Conservation (phyloP, 225 moss, liverwort and hornwort genomes). For the Polytrichum commune region DNA sequence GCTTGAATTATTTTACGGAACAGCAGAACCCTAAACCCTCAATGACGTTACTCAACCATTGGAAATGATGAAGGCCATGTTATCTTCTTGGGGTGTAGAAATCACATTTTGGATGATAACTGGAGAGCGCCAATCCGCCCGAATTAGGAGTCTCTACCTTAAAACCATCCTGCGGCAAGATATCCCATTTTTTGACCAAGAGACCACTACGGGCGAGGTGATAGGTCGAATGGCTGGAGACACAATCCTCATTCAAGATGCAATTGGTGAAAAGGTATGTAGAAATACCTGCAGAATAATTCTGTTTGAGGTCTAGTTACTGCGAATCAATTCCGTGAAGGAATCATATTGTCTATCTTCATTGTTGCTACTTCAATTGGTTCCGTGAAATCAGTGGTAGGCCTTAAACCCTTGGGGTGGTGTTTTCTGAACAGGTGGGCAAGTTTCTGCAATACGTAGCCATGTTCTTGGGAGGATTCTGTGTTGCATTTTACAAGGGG, state of each 20-base stretch:
- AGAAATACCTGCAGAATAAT: no score
- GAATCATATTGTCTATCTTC: neutral
- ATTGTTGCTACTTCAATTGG: neutral
- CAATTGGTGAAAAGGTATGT: conserved; percentile 86
- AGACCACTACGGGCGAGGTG: conserved; percentile 89
- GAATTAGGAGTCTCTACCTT: conserved; percentile 76
- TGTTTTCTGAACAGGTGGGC: conserved; percentile 54
- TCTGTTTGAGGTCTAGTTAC: no score
- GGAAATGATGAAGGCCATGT: no score
- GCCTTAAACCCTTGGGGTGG: neutral
- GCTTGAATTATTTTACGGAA: neutral
- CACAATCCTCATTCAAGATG: conserved; percentile 77
- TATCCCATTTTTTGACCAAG: conserved; percentile 76
- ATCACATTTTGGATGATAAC: conserved; percentile 75
- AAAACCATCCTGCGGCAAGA: conserved; percentile 84
- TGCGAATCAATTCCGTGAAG: no score
- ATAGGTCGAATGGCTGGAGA: conserved; percentile 90
- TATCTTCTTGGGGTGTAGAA: conserved; percentile 41
- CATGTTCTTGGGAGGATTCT: conserved; percentile 64
- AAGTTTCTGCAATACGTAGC: conserved; percentile 49
- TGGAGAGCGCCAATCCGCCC: conserved; percentile 86
- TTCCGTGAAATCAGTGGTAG: no score
- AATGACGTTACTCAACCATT: no score
- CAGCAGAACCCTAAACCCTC: neutral
- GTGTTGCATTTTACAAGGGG: conserved; percentile 66